phyloP scores from a whole-genome alignment of 169 alveolate species.

The Plasmodium billcollinsi region DNA sequence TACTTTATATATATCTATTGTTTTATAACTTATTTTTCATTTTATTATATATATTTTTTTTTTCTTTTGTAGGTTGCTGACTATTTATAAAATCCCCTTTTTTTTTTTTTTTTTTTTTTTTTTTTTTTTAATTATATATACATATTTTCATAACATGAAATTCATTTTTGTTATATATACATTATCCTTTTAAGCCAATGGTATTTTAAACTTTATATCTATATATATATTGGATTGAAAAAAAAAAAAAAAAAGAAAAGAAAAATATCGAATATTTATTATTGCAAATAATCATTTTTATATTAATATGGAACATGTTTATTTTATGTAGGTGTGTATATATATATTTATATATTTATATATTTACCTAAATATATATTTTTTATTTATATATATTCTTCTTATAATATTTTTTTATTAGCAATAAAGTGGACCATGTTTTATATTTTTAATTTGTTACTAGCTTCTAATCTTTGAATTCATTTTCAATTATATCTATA shows the following conservation, averaged over 20 bases:
- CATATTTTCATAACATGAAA: not conserved
- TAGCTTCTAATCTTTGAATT: constrained; percentile 43
- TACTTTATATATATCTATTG: not conserved
- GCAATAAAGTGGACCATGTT: constrained; percentile 18
- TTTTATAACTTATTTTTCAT: not conserved
- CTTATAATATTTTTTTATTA: not conserved
- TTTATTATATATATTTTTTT: not conserved
- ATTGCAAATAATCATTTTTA: constrained; percentile 15
- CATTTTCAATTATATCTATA: constrained; percentile 41
- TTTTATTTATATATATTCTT: constrained; percentile 8
- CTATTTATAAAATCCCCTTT: constrained; percentile 47
- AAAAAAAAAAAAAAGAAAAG: constrained; percentile 20
- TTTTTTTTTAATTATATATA: too few relatives aligned
- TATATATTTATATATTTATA: constrained; percentile 15
- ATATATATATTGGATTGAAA: not conserved
- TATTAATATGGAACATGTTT: constrained; percentile 15
- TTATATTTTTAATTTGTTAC: constrained; percentile 67
- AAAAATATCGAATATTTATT: constrained; percentile 13
- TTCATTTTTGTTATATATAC: constrained; percentile 17
- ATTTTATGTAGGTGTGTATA: constrained; percentile 9
- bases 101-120: constrained; percentile 51
- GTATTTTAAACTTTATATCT: constrained; percentile 8
- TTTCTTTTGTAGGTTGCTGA: constrained; percentile 55
- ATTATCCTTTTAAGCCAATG: constrained; percentile 21
- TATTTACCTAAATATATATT: constrained; percentile 10